Base-by-base conservation (phyloP, 192 early-diverging fungal genomes). In the Coemansia javaensis region DNA sequence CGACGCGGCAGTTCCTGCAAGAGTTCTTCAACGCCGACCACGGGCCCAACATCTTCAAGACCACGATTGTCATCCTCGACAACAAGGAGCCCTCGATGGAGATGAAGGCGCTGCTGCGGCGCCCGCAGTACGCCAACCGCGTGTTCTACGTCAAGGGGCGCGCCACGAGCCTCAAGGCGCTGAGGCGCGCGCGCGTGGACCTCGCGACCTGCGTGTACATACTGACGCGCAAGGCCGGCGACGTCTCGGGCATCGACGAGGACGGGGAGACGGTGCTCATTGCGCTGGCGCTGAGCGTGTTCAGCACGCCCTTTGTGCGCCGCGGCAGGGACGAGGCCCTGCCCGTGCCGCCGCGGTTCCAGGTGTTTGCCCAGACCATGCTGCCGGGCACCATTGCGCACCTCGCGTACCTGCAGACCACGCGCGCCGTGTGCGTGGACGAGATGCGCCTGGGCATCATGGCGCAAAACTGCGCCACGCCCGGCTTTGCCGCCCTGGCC, bases 21-120 rank as follows among this genome's bases (percentile, higher is more conserved):
- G 75, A 77, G 51, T 77, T 77, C 35, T 77, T 66, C 31, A 72
- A 70, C 39, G 52, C 56, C 0, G 75, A 77, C 20, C 75, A 77
- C 28, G 75, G 75, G 0, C 47, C 59, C 5, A 66, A 69, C 18
- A 67, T 71, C 16, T 66, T 66, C 44, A 47, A 53, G 16, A 51
- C 75, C 0, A 63, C 59, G 0, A 61, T 77, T 4, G 68, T 71
- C 2, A 56, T 77, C 17, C 32, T 77, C 4, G 58, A 71, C 22
- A 25, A 27, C 7, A 56, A 59, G 10, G 67, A 71, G 43, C 67
- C 67, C 12, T 40, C 47, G 9, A 63, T 67, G 50, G 67, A 67
- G 11, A 66, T 77, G 55, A 62, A 66, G 23, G 56, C 48, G 4
- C 23, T 77, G 39, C 43, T 77, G 14, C 42, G 41, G 6, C 56